Conservation (phyloP, 805 yeast species). For the Kazachstania africana region DNA sequence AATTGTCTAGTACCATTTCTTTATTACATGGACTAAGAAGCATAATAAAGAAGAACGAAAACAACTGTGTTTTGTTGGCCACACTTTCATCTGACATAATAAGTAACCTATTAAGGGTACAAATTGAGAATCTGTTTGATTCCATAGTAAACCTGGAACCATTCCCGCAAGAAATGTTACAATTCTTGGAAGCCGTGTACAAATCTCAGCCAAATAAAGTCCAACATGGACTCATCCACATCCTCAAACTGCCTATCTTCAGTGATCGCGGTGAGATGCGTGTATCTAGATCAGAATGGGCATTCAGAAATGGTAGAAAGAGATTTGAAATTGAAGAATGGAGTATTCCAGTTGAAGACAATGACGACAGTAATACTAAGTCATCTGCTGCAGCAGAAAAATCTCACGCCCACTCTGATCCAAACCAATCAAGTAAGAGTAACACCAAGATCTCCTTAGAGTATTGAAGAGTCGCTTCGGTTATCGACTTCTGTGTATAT, state of each 20-base stretch:
- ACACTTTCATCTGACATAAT: constrained; percentile 58
- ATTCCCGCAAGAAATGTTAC: constrained; percentile 61
- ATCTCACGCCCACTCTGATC: no score
- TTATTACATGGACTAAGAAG: constrained; percentile 50
- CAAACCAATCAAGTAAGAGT: constrained; percentile 1
- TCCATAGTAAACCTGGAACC: constrained; percentile 68
- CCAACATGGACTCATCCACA: constrained; percentile 77
- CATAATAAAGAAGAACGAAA: constrained; percentile 35
- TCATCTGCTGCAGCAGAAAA: constrained; percentile 1
- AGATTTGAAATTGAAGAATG: constrained; percentile 83
- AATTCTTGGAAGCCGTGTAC: constrained; percentile 55
- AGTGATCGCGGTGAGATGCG: constrained; percentile 69
- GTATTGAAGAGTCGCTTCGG: no score
- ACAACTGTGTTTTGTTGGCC: constrained; percentile 37
- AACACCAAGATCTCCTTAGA: constrained; percentile 9
- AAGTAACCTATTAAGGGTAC: constrained; percentile 36
- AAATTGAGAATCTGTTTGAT: constrained; percentile 51
- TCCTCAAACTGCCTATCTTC: constrained; percentile 58
- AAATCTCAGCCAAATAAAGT: constrained; percentile 51
- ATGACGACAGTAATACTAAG: constrained; percentile 28
- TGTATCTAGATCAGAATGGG: constrained; percentile 60
- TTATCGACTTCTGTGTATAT: no score
- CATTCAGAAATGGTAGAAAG: constrained; percentile 74
- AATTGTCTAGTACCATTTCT: constrained; percentile 39
- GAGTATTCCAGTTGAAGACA: constrained; percentile 95